Percentiles rank a stretch among this genome's conserved stretches.
Conservation (phyloP, 805 yeast genomes). For the Candida sithepensis region DNA sequence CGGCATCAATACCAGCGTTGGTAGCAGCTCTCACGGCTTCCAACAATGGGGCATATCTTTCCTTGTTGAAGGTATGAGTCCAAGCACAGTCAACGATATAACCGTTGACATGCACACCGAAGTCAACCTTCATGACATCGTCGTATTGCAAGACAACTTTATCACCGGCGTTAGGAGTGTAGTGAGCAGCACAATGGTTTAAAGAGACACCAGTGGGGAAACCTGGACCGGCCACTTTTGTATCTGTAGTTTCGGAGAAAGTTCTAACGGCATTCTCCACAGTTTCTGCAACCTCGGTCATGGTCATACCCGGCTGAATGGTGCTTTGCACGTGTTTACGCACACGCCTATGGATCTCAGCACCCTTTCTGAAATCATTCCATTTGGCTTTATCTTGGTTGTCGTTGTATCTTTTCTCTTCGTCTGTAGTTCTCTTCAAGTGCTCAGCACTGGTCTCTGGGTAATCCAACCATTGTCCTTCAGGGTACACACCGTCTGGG, state of each 20-base stretch:
- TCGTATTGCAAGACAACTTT: constrained; percentile 74
- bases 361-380: constrained; percentile 92
- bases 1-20: constrained; percentile 84
- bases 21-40: constrained; percentile 92
- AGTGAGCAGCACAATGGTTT: constrained; percentile 95
- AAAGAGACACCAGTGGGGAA: constrained; percentile 97
- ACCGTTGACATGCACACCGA: constrained; percentile 96
- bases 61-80: constrained; percentile 76
- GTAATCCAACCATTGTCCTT: constrained; percentile 84
- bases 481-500: constrained; percentile 75
- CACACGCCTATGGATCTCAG: constrained; percentile 92
- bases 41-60: constrained; percentile 73
- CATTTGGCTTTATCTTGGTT: constrained; percentile 59
- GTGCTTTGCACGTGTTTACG: constrained; percentile 71
- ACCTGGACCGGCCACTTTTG: constrained; percentile 82
- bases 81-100: constrained; percentile 93
- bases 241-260: constrained; percentile 55
- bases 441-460: constrained; percentile 40
- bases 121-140: constrained; percentile 94
- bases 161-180: constrained; percentile 95
- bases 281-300: constrained; percentile 84
- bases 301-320: constrained; percentile 87
- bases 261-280: constrained; percentile 83
- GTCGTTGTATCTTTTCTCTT: constrained; percentile 78
- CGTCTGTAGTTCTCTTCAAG: constrained; percentile 73